A percentile compares a stretch with the other conserved stretches of the same genome.
Conservation (phyloP, 2,329 filamentous ascomycete genomes). For the Neofusicoccum ribis region DNA sequence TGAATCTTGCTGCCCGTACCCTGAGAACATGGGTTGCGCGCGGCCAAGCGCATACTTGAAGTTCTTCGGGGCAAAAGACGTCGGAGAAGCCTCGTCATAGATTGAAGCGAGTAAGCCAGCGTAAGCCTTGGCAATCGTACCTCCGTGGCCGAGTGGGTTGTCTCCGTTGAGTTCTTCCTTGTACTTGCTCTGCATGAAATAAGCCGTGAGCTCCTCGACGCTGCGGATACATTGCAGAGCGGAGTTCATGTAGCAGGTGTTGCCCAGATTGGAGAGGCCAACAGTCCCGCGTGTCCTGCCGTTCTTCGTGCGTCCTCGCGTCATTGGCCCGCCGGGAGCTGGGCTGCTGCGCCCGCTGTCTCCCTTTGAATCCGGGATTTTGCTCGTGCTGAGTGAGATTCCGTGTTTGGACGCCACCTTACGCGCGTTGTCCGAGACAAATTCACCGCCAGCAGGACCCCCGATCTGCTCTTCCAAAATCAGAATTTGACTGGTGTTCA, state of each 20-base stretch:
- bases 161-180: constrained; percentile 78
- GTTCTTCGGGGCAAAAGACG: constrained; percentile 73
- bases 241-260: constrained; percentile 99
- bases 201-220: constrained; percentile 89
- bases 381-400: constrained; percentile 44
- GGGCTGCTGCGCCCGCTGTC: constrained; percentile 69
- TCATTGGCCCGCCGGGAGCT: constrained; percentile 60
- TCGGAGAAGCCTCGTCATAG: constrained; percentile 66
- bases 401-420: constrained; percentile 49
- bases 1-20: constrained; percentile 94
- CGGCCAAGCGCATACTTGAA: constrained; percentile 83
- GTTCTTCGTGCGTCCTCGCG: constrained; percentile 69
- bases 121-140: constrained; percentile 84
- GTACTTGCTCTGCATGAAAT: constrained; percentile 72
- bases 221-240: constrained; percentile 92
- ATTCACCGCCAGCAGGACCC: constrained; percentile 55
- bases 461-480: constrained; percentile 80
- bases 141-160: constrained; percentile 84
- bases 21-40: constrained; percentile 82
- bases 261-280: constrained; percentile 86
- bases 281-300: constrained; percentile 74
- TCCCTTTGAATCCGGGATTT: constrained; percentile 26
- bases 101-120: constrained; percentile 73
- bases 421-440: constrained; percentile 51
- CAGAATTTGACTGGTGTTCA: constrained; percentile 72